phyloP scores from a whole-genome alignment of 2,329 filamentous ascomycete species.

The Claviceps pazoutovae region DNA sequence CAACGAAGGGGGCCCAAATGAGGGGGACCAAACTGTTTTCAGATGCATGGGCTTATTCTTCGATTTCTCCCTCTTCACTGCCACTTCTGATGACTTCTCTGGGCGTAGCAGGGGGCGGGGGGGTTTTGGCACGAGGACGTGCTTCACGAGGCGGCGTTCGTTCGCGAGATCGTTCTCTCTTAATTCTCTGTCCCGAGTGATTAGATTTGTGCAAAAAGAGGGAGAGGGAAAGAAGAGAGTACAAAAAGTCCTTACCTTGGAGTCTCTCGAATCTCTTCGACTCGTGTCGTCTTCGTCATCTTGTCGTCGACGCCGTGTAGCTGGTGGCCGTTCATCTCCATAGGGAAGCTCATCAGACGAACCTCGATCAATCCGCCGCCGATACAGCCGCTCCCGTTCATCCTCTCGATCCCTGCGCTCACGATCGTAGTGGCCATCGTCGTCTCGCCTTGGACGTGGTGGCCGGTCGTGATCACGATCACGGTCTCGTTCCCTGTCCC shows the following conservation, averaged over 20 bases:
- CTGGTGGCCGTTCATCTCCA: slow-evolving; percentile 56
- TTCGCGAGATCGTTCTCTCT: slow-evolving; percentile 45
- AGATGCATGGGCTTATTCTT: slow-evolving; percentile 35
- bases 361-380: slow-evolving; percentile 62
- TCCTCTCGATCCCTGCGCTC: slow-evolving; percentile 81
- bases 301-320: slow-evolving; percentile 59
- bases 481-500: slow-evolving; percentile 13
- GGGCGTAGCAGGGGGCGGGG: slow-evolving; percentile 19
- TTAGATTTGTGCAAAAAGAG: slow-evolving; percentile 8
- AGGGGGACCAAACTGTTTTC: background rate
- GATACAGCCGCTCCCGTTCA: slow-evolving; percentile 77
- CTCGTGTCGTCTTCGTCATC: slow-evolving; percentile 63
- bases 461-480: slow-evolving; percentile 34
- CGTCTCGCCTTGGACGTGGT: slow-evolving; percentile 42
- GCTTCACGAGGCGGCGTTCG: slow-evolving; percentile 45
- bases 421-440: slow-evolving; percentile 62
- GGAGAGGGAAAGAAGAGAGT: background rate
- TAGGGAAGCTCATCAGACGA: slow-evolving; percentile 84
- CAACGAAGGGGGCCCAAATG: background rate
- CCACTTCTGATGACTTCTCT: slow-evolving; percentile 48
- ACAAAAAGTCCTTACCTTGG: slow-evolving; percentile 38
- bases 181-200: slow-evolving; percentile 34
- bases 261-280: slow-evolving; percentile 49
- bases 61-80: slow-evolving; percentile 96
- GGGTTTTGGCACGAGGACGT: slow-evolving; percentile 43